Conservation (phyloP, 257 asterid genomes). For the Solanum gandarillasii region DNA sequence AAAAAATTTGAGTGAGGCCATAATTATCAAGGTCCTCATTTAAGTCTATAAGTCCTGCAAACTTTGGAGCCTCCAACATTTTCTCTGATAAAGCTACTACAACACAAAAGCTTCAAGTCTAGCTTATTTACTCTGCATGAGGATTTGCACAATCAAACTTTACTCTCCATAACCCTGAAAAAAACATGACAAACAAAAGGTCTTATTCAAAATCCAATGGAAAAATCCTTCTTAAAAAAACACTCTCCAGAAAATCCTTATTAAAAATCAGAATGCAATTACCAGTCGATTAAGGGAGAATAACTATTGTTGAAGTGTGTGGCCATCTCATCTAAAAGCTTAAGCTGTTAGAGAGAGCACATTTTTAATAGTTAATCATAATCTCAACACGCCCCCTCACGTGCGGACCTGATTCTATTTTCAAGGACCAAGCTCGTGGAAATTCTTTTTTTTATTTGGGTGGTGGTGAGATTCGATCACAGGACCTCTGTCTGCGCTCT, state of each 20-base stretch:
- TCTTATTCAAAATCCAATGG: not conserved
- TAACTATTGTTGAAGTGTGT: not conserved
- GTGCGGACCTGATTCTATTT: too few relatives aligned
- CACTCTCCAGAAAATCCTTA: not conserved
- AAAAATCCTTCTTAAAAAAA: not conserved
- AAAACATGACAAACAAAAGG: not conserved
- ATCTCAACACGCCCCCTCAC: too few relatives aligned
- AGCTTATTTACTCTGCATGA: conserved; percentile 28
- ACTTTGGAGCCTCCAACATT: conserved; percentile 79
- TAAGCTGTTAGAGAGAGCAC: too few relatives aligned
- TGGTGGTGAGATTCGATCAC: too few relatives aligned
- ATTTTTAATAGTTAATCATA: too few relatives aligned
- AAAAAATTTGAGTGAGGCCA: conserved; percentile 58
- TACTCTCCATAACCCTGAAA: conserved; percentile 14
- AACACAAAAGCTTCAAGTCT: conserved; percentile 7
- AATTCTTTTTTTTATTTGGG: too few relatives aligned
- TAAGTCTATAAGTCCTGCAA: conserved; percentile 63
- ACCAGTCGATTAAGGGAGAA: not conserved
- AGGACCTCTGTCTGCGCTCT: too few relatives aligned
- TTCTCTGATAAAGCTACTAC: conserved; percentile 7
- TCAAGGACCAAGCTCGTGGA: too few relatives aligned
- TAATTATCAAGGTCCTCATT: conserved; percentile 65
- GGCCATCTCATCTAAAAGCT: not conserved
- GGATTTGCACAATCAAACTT: conserved; percentile 21
- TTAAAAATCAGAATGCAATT: not conserved